A percentile compares a stretch with the other conserved stretches of the same genome.
Conservation (phyloP, 768 basidiomycete genomes). For the Tricholoma sp. region DNA sequence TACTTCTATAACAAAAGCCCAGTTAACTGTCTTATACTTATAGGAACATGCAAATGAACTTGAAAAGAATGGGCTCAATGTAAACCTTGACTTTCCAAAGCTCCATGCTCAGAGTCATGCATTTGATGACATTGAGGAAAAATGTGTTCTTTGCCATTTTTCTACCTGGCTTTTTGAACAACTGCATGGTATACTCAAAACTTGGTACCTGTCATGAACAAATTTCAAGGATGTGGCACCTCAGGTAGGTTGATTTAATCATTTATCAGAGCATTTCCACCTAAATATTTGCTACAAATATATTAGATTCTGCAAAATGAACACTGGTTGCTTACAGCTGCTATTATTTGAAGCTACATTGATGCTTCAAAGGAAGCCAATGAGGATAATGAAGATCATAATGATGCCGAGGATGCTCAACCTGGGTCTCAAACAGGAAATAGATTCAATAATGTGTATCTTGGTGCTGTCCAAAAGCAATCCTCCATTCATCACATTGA, state of each 20-base stretch:
- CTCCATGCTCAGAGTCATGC: conserved; percentile 27
- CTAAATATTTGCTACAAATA: not conserved
- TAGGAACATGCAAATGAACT: not conserved
- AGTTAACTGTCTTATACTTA: not conserved
- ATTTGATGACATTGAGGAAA: conserved; percentile 25
- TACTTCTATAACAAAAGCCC: too few relatives aligned
- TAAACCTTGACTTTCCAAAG: conserved; percentile 34
- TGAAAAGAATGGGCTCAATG: not conserved
- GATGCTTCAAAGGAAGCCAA: not conserved
- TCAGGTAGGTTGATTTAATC: conserved; percentile 18
- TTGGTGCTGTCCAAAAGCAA: conserved; percentile 2
- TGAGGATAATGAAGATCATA: not conserved
- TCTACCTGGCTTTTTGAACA: conserved; percentile 28
- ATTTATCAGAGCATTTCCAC: not conserved
- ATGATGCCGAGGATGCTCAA: not conserved
- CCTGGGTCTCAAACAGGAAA: not conserved
- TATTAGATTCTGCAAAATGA: conserved; percentile 11
- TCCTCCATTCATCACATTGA: conserved; percentile 2
- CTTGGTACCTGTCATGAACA: conserved; percentile 18
- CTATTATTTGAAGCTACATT: conserved; percentile 8
- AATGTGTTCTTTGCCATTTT: conserved; percentile 25
- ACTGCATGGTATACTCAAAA: conserved; percentile 22
- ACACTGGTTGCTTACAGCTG: conserved; percentile 3
- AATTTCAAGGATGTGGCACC: conserved; percentile 28
- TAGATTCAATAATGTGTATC: not conserved